A percentile compares a stretch with the other conserved stretches of the same genome.
phyloP scores from a whole-genome alignment of 1,284 basidiomycete species.

The Ceratobasidium sp. region DNA sequence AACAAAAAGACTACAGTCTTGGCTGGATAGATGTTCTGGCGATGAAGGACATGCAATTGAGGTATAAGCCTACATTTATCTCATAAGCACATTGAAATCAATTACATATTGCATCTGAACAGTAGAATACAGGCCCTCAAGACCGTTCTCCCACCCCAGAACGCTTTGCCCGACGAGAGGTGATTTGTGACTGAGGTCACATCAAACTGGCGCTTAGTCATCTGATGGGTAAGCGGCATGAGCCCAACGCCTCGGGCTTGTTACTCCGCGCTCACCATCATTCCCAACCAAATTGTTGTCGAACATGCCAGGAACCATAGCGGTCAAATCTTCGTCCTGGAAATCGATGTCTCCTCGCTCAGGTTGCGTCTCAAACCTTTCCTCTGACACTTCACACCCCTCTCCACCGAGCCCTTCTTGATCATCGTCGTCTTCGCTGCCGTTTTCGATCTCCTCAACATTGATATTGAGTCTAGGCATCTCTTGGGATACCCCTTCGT shows the following conservation, averaged over 20 bases:
- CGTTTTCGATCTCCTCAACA: not conserved
- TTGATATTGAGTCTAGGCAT: not conserved
- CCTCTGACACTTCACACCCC: not conserved
- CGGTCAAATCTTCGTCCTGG: not conserved
- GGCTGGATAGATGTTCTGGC: too few species aligned
- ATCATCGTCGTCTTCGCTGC: not conserved
- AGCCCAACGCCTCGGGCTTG: not conserved
- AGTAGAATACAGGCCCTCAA: too few species aligned
- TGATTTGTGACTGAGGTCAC: not conserved
- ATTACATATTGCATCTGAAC: too few species aligned
- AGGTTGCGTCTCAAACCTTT: not conserved
- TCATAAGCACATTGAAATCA: too few species aligned
- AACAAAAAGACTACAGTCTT: too few species aligned
- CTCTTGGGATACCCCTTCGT: not conserved
- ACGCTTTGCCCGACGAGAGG: too few species aligned
- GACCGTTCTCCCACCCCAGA: too few species aligned
- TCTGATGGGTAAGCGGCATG: not conserved
- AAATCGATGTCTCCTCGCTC: not conserved
- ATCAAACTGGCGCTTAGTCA: slow-evolving; percentile 1
- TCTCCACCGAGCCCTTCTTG: not conserved
- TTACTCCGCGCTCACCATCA: not conserved
- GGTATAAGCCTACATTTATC: too few species aligned
- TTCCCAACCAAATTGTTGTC: not conserved
- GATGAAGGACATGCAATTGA: too few species aligned
- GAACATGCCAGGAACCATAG: not conserved